Conservation (phyloP, 2,329 filamentous ascomycete species). For the Fusarium nodosum region DNA sequence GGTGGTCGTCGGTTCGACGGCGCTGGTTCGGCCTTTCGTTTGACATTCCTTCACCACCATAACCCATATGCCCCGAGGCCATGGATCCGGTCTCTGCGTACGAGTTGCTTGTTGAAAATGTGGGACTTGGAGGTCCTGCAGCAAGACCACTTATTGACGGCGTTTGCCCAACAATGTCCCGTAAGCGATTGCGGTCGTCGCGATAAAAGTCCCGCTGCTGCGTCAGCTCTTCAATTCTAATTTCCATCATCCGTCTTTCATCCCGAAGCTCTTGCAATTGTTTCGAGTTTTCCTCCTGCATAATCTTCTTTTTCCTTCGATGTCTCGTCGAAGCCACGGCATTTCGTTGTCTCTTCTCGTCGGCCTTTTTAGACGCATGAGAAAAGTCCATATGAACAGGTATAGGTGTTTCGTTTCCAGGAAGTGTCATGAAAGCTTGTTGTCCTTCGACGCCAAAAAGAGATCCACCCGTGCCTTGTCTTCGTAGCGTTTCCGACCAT, state of each 20-base stretch:
- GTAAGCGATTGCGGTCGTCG: slow-evolving; percentile 77
- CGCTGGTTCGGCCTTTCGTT: slow-evolving; percentile 63
- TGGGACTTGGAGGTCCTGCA: slow-evolving; percentile 66
- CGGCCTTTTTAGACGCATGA: slow-evolving; percentile 83
- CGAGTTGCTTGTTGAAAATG: slow-evolving; percentile 54
- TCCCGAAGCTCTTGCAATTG: slow-evolving; percentile 78
- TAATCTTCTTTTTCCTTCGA: slow-evolving; percentile 83
- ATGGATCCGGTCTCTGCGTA: slow-evolving; percentile 57
- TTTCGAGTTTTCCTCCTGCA: slow-evolving; percentile 78
- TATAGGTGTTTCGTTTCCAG: slow-evolving; percentile 59
- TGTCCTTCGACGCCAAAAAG: slow-evolving; percentile 53
- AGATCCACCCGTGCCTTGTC: slow-evolving; percentile 48
- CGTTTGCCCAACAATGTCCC: slow-evolving; percentile 73
- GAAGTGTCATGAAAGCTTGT: slow-evolving; percentile 57
- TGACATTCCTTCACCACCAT: slow-evolving; percentile 59
- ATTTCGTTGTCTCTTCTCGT: slow-evolving; percentile 88
- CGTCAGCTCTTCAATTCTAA: slow-evolving; percentile 61
- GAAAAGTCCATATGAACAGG: slow-evolving; percentile 81
- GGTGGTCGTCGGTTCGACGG: slow-evolving; percentile 63
- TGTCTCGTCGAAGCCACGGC: slow-evolving; percentile 88
- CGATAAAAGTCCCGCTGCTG: slow-evolving; percentile 76
- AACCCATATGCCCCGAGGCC: slow-evolving; percentile 50
- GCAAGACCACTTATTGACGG: slow-evolving; percentile 68
- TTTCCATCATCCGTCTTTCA: slow-evolving; percentile 74
- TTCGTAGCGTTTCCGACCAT: slow-evolving; percentile 54